Evolutionary conservation across 352 stramenopile genomes (phyloP).

Genomic region (Phytophthora pinifolia): DNA sequence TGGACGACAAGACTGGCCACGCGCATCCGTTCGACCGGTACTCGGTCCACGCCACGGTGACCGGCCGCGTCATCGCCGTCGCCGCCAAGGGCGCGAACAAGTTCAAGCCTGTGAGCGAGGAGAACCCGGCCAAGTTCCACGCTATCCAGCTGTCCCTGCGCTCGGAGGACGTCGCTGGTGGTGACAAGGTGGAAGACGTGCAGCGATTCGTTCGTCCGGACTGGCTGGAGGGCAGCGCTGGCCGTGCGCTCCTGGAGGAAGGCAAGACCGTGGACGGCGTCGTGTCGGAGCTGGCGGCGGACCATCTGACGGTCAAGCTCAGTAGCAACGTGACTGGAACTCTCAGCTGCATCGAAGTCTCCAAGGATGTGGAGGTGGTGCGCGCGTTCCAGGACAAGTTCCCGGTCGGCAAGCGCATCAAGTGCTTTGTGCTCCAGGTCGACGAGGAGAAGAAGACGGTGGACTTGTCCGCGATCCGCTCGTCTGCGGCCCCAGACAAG

Average conservation of each 20-base stretch:
- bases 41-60: constrained; percentile 70
- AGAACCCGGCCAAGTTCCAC: constrained; percentile 76
- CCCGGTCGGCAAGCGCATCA: constrained; percentile 74
- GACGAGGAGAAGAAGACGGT: constrained; percentile 74
- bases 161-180: constrained; percentile 41
- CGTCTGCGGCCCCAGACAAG: constrained; percentile 32
- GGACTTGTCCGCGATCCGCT: constrained; percentile 70
- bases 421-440: constrained; percentile 62
- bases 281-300: constrained; percentile 59
- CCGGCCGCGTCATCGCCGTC: constrained; percentile 65
- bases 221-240: constrained; percentile 72
- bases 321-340: constrained; percentile 75
- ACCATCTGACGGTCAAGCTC: constrained; percentile 64
- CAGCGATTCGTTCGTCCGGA: constrained; percentile 63
- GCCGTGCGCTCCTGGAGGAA: constrained; percentile 60
- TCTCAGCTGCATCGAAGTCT: constrained; percentile 67
- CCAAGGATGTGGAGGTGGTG: constrained; percentile 55
- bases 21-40: constrained; percentile 83
- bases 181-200: constrained; percentile 38
- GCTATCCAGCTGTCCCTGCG: constrained; percentile 72
- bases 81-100: constrained; percentile 83
- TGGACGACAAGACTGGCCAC: constrained; percentile 31
- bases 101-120: constrained; percentile 76
- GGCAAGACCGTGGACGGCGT: constrained; percentile 68
- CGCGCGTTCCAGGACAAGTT: constrained; percentile 68